A percentile compares a stretch with the other conserved stretches of the same genome.
Conservation (phyloP, 257 asterid genomes). For the Solanum raphanifolium region DNA sequence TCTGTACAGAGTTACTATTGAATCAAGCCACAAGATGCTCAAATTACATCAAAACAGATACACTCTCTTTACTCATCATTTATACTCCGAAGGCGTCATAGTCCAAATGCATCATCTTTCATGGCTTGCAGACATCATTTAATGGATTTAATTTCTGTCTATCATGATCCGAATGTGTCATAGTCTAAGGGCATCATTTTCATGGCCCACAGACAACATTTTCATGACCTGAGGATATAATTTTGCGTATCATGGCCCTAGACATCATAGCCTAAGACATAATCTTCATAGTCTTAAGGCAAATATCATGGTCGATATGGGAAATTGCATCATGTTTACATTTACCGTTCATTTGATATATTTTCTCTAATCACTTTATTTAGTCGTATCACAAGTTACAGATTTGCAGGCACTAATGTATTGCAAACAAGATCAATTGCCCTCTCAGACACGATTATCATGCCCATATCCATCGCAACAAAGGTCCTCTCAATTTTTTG, state of each 20-base stretch:
- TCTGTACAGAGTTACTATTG: too few relatives aligned
- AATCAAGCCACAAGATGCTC: too few relatives aligned
- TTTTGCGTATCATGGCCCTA: background rate
- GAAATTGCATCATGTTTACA: background rate
- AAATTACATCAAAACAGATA: too few relatives aligned
- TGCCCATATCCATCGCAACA: background rate
- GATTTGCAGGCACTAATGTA: too few relatives aligned
- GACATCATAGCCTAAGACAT: too few relatives aligned
- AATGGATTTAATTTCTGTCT: too few relatives aligned
- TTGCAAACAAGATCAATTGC: background rate
- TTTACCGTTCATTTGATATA: too few relatives aligned
- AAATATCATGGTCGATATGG: background rate
- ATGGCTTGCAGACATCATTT: background rate
- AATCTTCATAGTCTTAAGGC: background rate
- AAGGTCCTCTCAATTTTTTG: background rate
- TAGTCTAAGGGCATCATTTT: background rate
- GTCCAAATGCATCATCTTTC: too few relatives aligned
- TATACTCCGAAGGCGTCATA: too few relatives aligned
- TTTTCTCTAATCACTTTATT: too few relatives aligned
- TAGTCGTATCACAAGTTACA: background rate
- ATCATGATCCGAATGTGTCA: background rate
- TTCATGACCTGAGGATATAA: background rate
- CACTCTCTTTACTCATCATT: too few relatives aligned
- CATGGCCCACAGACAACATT: background rate
- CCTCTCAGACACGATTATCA: background rate